These are phyloP conservation scores for Keithomyces neogunnii DNA, from an alignment of 2,329 filamentous ascomycete species.

Conservation along the genomic window DNA sequence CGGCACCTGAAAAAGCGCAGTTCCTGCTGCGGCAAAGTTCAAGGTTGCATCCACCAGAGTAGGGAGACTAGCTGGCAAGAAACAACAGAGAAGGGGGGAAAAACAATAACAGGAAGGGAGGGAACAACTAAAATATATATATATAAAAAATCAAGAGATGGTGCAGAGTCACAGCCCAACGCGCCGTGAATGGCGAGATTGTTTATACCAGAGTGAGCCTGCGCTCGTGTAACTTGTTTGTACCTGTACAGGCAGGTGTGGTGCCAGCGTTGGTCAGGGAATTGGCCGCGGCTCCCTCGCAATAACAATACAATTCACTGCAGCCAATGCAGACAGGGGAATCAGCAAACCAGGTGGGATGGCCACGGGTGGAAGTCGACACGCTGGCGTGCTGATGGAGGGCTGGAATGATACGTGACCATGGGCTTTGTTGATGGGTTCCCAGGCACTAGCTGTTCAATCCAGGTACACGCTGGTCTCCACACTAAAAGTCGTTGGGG, in stretches of 20 bases:
- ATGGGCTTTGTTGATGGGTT: slow-evolving; percentile 6
- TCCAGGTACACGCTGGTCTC: not conserved
- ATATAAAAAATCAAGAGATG: not conserved
- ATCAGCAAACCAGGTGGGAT: not conserved
- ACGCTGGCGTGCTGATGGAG: not conserved
- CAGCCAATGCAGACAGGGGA: not conserved
- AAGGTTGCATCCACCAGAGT: not conserved
- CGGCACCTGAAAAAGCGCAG: not conserved
- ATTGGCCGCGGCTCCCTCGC: not conserved
- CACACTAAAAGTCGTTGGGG: too few species aligned
- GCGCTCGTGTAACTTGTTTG: not conserved
- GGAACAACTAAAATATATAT: too few species aligned
- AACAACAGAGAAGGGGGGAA: not conserved
- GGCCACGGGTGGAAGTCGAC: slow-evolving; percentile 1
- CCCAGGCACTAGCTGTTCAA: not conserved
- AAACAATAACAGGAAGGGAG: not conserved
- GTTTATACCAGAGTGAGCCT: not conserved
- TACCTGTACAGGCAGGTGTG: not conserved
- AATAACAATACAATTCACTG: not conserved
- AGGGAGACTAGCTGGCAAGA: not conserved
- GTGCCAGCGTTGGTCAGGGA: not conserved
- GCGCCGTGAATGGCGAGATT: slow-evolving; percentile 1
- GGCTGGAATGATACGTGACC: slow-evolving; percentile 7
- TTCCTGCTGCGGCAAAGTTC: slow-evolving; percentile 2
- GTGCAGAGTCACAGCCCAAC: not conserved